Evolutionary conservation across 148 eudicot species (phyloP).

Genomic region (Rhododendron henanense): DNA sequence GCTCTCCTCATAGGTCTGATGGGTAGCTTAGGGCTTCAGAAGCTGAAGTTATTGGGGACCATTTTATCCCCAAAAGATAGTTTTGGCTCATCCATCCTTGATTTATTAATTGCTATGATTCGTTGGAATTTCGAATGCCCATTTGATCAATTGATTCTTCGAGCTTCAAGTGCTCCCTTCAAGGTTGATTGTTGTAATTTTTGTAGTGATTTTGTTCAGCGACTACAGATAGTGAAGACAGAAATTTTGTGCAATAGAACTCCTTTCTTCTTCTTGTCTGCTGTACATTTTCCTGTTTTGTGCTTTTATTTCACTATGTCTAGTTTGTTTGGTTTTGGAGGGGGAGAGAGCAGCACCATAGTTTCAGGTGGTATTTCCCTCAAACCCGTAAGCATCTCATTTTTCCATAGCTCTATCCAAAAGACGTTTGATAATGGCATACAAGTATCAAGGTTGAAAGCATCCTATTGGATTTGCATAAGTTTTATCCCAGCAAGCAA

Average conservation of each 20-base stretch:
- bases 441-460: neutral
- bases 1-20: neutral
- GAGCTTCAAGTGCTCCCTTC: slow-evolving; percentile 16
- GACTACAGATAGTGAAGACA: slow-evolving; percentile 12
- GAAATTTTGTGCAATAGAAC: slow-evolving; percentile 8
- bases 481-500: neutral
- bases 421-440: neutral
- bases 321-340: neutral
- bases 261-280: neutral
- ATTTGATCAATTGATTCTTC: slow-evolving; percentile 40
- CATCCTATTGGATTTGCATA: neutral
- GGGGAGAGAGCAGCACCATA: neutral
- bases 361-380: neutral
- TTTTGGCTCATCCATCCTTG: slow-evolving; percentile 23
- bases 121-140: slow-evolving; percentile 21
- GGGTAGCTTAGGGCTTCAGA: slow-evolving; percentile 21
- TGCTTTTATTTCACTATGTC: neutral
- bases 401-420: neutral
- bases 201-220: slow-evolving; percentile 21
- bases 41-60: slow-evolving; percentile 15
- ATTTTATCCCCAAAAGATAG: slow-evolving; percentile 16
- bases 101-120: slow-evolving; percentile 29
- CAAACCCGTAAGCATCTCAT: neutral
- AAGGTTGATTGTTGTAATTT: slow-evolving; percentile 27
- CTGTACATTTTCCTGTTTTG: neutral